phyloP scores from a whole-genome alignment of 768 basidiomycete species.

The Phaffia tasmanica region DNA sequence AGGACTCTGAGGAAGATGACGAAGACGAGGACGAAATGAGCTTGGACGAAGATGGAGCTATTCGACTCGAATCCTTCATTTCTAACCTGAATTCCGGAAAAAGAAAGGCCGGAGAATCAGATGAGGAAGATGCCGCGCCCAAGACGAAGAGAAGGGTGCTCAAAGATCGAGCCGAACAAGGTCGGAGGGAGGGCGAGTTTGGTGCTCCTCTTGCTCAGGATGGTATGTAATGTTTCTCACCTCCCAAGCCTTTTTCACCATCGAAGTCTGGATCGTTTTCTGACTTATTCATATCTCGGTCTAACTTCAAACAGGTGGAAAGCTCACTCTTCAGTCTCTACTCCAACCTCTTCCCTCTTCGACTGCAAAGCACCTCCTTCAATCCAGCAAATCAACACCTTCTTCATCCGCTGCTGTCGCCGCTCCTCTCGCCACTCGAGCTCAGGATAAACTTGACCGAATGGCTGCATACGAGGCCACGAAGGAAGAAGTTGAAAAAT shows the following conservation, averaged over 20 bases:
- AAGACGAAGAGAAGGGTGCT: constrained; percentile 48
- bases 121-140: constrained; percentile 41
- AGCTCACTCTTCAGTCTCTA: constrained; percentile 34
- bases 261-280: constrained; percentile 27
- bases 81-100: constrained; percentile 58
- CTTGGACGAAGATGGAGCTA: constrained; percentile 37
- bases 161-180: constrained; percentile 63
- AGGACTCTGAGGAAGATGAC: constrained; percentile 44
- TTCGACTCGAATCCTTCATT: constrained; percentile 63
- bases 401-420: constrained; percentile 52
- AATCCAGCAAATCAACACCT: constrained; percentile 50
- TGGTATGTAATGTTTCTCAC: constrained; percentile 14
- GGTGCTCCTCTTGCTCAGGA: constrained; percentile 35
- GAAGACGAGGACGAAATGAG: constrained; percentile 36
- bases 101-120: constrained; percentile 49
- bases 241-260: neutral
- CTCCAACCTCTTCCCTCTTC: constrained; percentile 52
- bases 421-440: constrained; percentile 73
- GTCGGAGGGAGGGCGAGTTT: constrained; percentile 65
- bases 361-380: constrained; percentile 51
- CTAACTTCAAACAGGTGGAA: constrained; percentile 32
- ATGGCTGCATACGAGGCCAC: constrained; percentile 92
- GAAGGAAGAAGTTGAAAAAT: constrained; percentile 82
- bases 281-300: constrained; percentile 21
- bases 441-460: constrained; percentile 80